Evolutionary conservation across 768 basidiomycete genomes (phyloP).

Genomic region (Termitomyces sp.): DNA sequence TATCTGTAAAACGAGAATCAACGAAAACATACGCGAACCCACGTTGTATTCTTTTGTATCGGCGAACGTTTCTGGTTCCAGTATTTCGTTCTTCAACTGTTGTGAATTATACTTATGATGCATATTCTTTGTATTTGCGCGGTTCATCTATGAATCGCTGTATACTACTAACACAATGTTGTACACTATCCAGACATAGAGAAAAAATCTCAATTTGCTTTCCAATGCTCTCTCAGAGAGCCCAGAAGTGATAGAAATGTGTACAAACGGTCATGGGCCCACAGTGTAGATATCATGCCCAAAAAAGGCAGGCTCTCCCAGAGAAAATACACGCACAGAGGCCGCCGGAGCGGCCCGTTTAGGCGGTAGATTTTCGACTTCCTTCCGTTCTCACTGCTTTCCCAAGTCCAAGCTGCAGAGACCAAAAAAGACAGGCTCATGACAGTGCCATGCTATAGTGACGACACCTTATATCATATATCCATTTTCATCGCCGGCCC

Average conservation of each 20-base stretch:
- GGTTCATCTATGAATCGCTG: slow-evolving; percentile 17
- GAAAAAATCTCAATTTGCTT: slow-evolving; percentile 4
- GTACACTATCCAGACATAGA: slow-evolving; percentile 16
- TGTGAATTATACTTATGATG: slow-evolving; percentile 21
- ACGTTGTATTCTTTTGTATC: not conserved
- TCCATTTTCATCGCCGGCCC: slow-evolving; percentile 20
- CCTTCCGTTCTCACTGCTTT: too few relatives aligned
- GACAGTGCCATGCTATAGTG: too few relatives aligned
- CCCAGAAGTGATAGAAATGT: not conserved
- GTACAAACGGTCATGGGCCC: too few relatives aligned
- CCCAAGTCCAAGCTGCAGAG: too few relatives aligned
- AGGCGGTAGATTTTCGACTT: too few relatives aligned
- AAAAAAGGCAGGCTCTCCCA: too few relatives aligned
- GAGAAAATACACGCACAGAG: too few relatives aligned
- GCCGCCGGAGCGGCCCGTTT: too few relatives aligned
- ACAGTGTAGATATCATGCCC: too few relatives aligned
- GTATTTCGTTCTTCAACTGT: slow-evolving; percentile 5
- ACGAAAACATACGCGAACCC: slow-evolving; percentile 4
- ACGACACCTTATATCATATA: not conserved
- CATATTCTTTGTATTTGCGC: slow-evolving; percentile 28
- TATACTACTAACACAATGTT: slow-evolving; percentile 17
- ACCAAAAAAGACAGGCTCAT: too few relatives aligned
- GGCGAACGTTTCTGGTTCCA: slow-evolving; percentile 5
- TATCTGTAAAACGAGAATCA: slow-evolving; percentile 31
- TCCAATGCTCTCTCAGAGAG: not conserved